A percentile compares a stretch with the other conserved stretches of the same genome.
phyloP scores from a whole-genome alignment of 2,329 filamentous ascomycete genomes.

The Coniochaeta ligniaria region DNA sequence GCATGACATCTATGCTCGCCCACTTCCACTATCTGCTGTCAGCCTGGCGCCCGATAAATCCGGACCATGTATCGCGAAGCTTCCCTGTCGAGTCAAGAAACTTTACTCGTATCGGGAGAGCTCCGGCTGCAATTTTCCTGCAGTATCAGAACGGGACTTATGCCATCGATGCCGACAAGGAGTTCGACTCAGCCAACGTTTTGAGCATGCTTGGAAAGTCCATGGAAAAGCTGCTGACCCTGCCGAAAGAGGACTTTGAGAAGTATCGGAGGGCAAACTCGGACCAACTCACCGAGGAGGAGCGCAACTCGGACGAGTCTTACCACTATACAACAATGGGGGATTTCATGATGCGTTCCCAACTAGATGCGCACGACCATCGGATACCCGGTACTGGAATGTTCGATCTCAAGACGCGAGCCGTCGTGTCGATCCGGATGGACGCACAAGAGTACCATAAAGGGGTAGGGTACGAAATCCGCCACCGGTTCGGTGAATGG shows the following conservation, averaged over 20 bases:
- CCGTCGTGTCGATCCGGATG: conserved; percentile 89
- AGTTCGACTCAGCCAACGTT: conserved; percentile 78
- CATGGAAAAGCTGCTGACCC: conserved; percentile 89
- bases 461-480: conserved; percentile 83
- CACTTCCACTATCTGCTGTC: conserved; percentile 95
- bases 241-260: conserved; percentile 77
- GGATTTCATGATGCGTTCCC: conserved; percentile 89
- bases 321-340: conserved; percentile 84
- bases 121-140: conserved; percentile 75
- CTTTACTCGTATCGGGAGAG: conserved; percentile 66
- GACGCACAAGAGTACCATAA: conserved; percentile 63
- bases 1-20: conserved; percentile 79
- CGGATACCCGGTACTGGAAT: conserved; percentile 85
- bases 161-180: conserved; percentile 92
- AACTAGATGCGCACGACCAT: conserved; percentile 83
- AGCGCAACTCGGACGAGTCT: conserved; percentile 64
- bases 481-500: conserved; percentile 65
- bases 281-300: conserved; percentile 62
- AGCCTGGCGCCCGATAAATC: conserved; percentile 67
- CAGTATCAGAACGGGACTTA: conserved; percentile 79
- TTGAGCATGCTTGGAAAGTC: conserved; percentile 90
- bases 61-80: conserved; percentile 56
- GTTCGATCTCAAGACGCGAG: conserved; percentile 94
- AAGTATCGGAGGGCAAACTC: conserved; percentile 66
- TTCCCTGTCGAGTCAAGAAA: conserved; percentile 55